Percentiles rank a stretch among this genome's conserved stretches.
Evolutionary conservation across 2,329 filamentous ascomycete species (phyloP).

Genomic region (Blastomyces gilchristii): DNA sequence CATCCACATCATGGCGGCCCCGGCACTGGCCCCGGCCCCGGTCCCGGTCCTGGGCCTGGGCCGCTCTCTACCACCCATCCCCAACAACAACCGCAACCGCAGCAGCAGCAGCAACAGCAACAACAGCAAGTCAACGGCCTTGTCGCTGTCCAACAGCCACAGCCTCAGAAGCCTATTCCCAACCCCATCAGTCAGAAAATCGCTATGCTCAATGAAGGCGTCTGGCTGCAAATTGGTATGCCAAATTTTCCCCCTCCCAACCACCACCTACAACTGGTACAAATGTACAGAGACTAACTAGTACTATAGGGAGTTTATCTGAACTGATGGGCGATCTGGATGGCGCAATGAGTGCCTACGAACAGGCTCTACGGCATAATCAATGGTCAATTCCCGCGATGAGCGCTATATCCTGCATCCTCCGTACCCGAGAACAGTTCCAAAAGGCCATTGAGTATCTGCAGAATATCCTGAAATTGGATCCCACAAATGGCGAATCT

Average conservation of each 20-base stretch:
- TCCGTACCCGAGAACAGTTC: conserved; percentile 87
- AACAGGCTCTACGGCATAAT: conserved; percentile 80
- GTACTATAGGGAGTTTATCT: conserved; percentile 61
- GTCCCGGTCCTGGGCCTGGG: conserved; percentile 30
- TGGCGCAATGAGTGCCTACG: conserved; percentile 80
- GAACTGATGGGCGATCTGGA: conserved; percentile 83
- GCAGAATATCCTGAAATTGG: conserved; percentile 80
- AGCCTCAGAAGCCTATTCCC: conserved; percentile 48
- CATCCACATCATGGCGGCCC: conserved; percentile 54
- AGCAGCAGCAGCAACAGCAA: conserved; percentile 31
- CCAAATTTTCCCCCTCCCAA: conserved; percentile 4
- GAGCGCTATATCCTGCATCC: conserved; percentile 85
- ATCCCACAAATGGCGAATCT: conserved; percentile 80
- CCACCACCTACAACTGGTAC: conserved; percentile 10
- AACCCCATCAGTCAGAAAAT: conserved; percentile 63
- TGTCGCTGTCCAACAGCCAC: conserved; percentile 28
- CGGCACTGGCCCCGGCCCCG: conserved; percentile 44
- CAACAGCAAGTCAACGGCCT: conserved; percentile 41
- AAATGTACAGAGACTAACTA: conserved; percentile 17
- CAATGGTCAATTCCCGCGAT: conserved; percentile 80
- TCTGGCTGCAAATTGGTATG: conserved; percentile 78
- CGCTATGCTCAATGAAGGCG: conserved; percentile 66
- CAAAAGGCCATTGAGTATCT: conserved; percentile 89
- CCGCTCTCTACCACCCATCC: conserved; percentile 16
- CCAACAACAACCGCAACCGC: conserved; percentile 14